Conservation (phyloP, 495 filamentous ascomycete genomes). For the Jackrogersella multiformis region DNA sequence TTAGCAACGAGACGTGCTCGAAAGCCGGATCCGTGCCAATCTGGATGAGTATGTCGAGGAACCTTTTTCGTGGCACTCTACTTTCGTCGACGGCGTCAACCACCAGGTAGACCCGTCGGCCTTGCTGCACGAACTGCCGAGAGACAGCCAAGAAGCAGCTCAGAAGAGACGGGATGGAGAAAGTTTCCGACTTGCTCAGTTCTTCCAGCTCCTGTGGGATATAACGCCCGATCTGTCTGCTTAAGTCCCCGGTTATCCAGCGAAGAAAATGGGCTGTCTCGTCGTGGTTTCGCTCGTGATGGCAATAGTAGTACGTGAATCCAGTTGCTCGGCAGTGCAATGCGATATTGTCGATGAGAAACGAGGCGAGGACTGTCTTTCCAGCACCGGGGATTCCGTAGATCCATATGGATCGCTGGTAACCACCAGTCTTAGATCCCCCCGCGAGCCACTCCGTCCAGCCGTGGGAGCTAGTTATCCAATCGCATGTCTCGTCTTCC, state of each 20-base stretch:
- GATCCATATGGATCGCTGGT: slow-evolving; percentile 48
- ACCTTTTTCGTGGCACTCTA: slow-evolving; percentile 19
- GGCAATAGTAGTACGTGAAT: slow-evolving; percentile 54
- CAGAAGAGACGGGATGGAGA: slow-evolving; percentile 19
- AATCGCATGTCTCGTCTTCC: slow-evolving; percentile 40
- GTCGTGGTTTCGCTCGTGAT: slow-evolving; percentile 48
- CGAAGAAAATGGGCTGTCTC: slow-evolving; percentile 44
- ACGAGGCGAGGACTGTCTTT: slow-evolving; percentile 52
- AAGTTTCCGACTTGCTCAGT: not conserved
- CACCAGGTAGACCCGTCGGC: slow-evolving; percentile 25
- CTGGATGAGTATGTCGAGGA: slow-evolving; percentile 23
- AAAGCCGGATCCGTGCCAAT: slow-evolving; percentile 47
- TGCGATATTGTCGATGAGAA: slow-evolving; percentile 41
- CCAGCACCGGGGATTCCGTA: slow-evolving; percentile 56
- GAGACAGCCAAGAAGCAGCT: slow-evolving; percentile 23
- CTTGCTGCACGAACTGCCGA: not conserved
- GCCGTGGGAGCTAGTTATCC: slow-evolving; percentile 23
- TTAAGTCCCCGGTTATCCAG: slow-evolving; percentile 45
- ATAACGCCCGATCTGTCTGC: slow-evolving; percentile 33
- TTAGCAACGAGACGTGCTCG: slow-evolving; percentile 49
- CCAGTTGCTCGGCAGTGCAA: slow-evolving; percentile 26
- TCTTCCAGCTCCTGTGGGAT: slow-evolving; percentile 31
- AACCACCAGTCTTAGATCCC: slow-evolving; percentile 3
- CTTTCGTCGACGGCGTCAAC: slow-evolving; percentile 40
- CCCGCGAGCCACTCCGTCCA: slow-evolving; percentile 30